Percentiles rank a stretch among this genome's conserved stretches.
Evolutionary conservation across 2,329 filamentous ascomycete species (phyloP).

Genomic region (Colletotrichum cereale): DNA sequence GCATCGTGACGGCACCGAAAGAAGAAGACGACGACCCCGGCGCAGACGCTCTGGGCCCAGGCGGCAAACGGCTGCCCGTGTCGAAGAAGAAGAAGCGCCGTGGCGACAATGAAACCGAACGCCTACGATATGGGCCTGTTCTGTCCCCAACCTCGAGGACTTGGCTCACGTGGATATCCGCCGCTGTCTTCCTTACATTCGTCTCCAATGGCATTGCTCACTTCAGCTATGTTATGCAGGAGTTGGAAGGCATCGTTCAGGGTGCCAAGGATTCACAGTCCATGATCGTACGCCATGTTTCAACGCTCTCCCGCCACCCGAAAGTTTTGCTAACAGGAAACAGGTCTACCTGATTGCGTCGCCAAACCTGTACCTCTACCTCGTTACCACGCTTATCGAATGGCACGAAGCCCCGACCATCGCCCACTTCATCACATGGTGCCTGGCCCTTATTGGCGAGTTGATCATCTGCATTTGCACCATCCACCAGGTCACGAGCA

Average conservation of each 20-base stretch:
- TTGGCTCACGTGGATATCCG: slow-evolving; percentile 81
- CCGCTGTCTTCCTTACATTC: slow-evolving; percentile 79
- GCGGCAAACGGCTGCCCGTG: slow-evolving; percentile 86
- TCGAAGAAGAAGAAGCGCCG: slow-evolving; percentile 68
- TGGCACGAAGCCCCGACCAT: slow-evolving; percentile 83
- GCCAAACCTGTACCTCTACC: slow-evolving; percentile 87
- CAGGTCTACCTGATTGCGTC: slow-evolving; percentile 89
- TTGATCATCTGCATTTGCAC: slow-evolving; percentile 77
- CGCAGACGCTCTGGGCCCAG: slow-evolving; percentile 77
- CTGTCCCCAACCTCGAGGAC: slow-evolving; percentile 70
- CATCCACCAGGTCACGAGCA: slow-evolving; percentile 70
- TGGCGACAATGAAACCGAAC: slow-evolving; percentile 48
- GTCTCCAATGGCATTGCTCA: slow-evolving; percentile 76
- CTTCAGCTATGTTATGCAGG: slow-evolving; percentile 35
- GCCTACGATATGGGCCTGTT: slow-evolving; percentile 51
- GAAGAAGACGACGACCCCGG: slow-evolving; percentile 58
- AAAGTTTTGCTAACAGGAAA: slow-evolving; percentile 27
- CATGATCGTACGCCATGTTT: slow-evolving; percentile 29
- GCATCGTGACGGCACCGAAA: slow-evolving; percentile 63
- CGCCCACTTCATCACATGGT: slow-evolving; percentile 86
- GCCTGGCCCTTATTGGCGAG: slow-evolving; percentile 79
- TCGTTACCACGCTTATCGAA: slow-evolving; percentile 89
- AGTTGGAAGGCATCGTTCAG: slow-evolving; percentile 23
- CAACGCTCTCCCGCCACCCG: slow-evolving; percentile 31
- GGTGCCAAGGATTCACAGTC: slow-evolving; percentile 34